Conservation (phyloP, 192 early-diverging fungal genomes). For the Coemansia sp. region DNA sequence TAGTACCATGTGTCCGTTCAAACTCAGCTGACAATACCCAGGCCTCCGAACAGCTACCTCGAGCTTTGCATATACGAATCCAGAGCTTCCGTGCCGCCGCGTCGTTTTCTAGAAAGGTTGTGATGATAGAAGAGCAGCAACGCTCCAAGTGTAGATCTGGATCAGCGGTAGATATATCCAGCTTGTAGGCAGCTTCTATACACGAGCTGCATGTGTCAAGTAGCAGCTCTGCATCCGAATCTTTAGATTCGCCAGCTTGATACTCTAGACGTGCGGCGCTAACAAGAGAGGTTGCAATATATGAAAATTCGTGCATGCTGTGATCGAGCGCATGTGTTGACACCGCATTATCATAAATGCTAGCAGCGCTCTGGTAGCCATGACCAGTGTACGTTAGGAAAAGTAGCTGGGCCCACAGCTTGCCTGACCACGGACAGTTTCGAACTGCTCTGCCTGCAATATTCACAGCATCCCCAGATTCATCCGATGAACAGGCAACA, state of each 20-base stretch:
- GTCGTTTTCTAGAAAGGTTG: background rate
- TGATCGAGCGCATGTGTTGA: constrained; percentile 37
- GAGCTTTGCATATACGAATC: constrained; percentile 38
- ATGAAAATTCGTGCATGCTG: constrained; percentile 41
- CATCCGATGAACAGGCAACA: constrained; percentile 5
- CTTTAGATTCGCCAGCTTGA: background rate
- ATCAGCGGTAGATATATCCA: constrained; percentile 37
- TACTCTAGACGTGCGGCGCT: constrained; percentile 12
- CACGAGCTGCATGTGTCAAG: constrained; percentile 19
- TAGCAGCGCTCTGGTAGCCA: constrained; percentile 17
- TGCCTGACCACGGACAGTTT: constrained; percentile 49
- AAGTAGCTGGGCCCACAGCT: constrained; percentile 40
- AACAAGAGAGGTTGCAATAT: constrained; percentile 17
- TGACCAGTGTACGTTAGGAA: constrained; percentile 7
- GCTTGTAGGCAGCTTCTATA: constrained; percentile 20
- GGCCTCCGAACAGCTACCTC: constrained; percentile 31
- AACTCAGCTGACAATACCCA: constrained; percentile 47
- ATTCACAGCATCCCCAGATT: constrained; percentile 4
- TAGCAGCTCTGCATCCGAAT: constrained; percentile 4
- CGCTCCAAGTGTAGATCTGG: constrained; percentile 33
- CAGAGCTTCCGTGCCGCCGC: constrained; percentile 27
- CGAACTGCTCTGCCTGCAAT: constrained; percentile 21
- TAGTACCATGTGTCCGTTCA: constrained; percentile 23
- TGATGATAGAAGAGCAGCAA: constrained; percentile 16
- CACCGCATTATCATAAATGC: constrained; percentile 16